Percentiles rank a stretch among this genome's conserved stretches.
Conservation (phyloP, 148 eudicot genomes). For the Agrostemma githago region DNA sequence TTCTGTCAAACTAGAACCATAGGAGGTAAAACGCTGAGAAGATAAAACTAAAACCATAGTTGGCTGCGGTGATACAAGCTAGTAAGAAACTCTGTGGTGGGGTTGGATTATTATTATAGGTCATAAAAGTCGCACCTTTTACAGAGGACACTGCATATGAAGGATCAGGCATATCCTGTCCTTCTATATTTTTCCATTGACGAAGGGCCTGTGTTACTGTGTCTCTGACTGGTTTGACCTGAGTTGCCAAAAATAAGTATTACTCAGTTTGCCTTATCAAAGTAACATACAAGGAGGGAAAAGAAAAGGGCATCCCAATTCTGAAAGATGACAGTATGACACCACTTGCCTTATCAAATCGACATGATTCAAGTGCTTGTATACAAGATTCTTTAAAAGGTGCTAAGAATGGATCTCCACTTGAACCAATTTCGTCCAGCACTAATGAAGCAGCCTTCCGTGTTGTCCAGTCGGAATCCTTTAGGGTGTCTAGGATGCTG, state of each 20-base stretch:
- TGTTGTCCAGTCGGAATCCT: constrained; percentile 72
- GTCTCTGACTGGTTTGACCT: constrained; percentile 94
- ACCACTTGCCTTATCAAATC: constrained; percentile 71
- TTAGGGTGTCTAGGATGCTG: constrained; percentile 78
- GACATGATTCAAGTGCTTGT: constrained; percentile 74
- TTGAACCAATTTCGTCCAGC: constrained; percentile 64
- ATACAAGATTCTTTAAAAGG: constrained; percentile 62
- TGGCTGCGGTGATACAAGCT: not conserved
- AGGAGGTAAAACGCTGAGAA: not conserved
- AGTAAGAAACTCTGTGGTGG: not conserved
- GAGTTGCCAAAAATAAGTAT: constrained; percentile 20
- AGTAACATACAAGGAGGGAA: not conserved
- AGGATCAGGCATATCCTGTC: constrained; percentile 46
- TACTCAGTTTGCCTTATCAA: constrained; percentile 1
- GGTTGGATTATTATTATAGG: not conserved
- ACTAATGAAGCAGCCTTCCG: constrained; percentile 81
- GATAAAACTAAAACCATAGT: not conserved
- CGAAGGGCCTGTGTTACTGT: constrained; percentile 60
- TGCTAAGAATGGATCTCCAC: constrained; percentile 52
- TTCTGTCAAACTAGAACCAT: constrained; percentile 1
- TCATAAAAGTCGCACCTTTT: constrained; percentile 40
- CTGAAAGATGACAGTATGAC: constrained; percentile 4
- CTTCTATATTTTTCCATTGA: constrained; percentile 64
- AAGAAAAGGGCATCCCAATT: not conserved
- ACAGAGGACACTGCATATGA: constrained; percentile 60